Evolutionary conservation across 2,329 filamentous ascomycete genomes (phyloP), one percentile per base, ranked within the genome.

Genomic region (Aspergillus novofumigatus): DNA sequence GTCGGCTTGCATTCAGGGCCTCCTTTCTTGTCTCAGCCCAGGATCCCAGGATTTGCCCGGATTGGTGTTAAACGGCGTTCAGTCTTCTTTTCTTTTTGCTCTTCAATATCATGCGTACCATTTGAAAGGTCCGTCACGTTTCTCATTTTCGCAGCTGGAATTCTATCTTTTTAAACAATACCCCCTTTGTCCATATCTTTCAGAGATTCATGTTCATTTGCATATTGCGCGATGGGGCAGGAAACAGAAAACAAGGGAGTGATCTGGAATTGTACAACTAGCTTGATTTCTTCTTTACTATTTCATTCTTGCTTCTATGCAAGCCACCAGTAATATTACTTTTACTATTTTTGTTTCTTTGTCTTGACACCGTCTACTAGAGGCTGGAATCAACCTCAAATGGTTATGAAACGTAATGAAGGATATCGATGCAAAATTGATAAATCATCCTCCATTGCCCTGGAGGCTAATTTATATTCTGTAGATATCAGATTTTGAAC

Each of bases 1-100:
- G 5, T 38, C 14, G 14, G 32, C 32, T 17, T 38, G 14, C 14
- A 17, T 23, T 35, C 26, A n/a, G 44, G 28, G 42, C 35, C 49
- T 38, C 38, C 51, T 57, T 54, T 59, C 53, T 51, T 56, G 21
- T 58, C 38, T 60, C 41, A 25, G 47, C 47, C 56, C 55, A 23
- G 42, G 35, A 35, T 49, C 47, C 56, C 55, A 23, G 42, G 35
- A 35, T 49, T 23, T 41, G 44, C n/a, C 9, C 38, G 52, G 41
- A 35, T 35, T 26, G 44, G 44, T 23, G 44, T 47, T 44, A 5
- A 10, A 14, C 9, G 20, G 44, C 44, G 21, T 21, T 35, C 14
- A 23, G n/a, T 14, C 45, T 51, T 49, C 38, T 54, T 42, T 47
- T 48, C 26, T 32, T 49, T 49, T 53, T 57, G 41, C 28, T 25